Evolutionary conservation across 495 filamentous ascomycete genomes (phyloP).

Genomic region (Hypoxylon intermedium): DNA sequence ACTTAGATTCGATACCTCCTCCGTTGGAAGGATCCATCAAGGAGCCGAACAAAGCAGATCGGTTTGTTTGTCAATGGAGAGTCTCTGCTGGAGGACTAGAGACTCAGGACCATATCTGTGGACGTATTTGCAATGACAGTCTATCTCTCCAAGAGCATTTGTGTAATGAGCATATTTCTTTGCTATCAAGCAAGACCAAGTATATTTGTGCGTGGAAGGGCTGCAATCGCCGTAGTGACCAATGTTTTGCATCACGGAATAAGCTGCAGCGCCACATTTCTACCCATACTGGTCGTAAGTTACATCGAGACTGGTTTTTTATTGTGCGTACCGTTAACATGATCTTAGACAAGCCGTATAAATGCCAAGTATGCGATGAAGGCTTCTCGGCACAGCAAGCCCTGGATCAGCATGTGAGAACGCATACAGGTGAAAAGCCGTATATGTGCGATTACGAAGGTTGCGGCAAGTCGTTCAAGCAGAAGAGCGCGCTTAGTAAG

Average conservation of each 20-base stretch:
- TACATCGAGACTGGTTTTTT: background rate
- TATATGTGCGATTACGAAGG: conserved; percentile 57
- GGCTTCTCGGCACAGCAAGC: conserved; percentile 66
- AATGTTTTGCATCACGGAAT: conserved; percentile 55
- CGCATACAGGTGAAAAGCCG: conserved; percentile 68
- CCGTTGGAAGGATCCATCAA: conserved; percentile 9
- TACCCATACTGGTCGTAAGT: conserved; percentile 68
- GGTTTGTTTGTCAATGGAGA: conserved; percentile 47
- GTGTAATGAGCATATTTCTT: conserved; percentile 48
- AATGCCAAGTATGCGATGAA: conserved; percentile 60
- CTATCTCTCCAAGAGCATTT: conserved; percentile 50
- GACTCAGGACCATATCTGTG: conserved; percentile 26
- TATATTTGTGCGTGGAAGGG: conserved; percentile 57
- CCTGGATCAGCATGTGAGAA: conserved; percentile 65
- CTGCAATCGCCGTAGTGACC: conserved; percentile 50
- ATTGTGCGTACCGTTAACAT: conserved; percentile 12
- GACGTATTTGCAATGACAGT: conserved; percentile 25
- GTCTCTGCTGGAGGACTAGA: conserved; percentile 10
- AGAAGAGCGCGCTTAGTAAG: conserved; percentile 63
- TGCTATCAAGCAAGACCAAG: conserved; percentile 49
- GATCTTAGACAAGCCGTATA: conserved; percentile 61
- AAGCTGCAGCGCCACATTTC: conserved; percentile 70
- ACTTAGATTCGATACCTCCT: conserved; percentile 2
- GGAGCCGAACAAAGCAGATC: conserved; percentile 1
- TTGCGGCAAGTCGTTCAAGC: conserved; percentile 62